Conservation (phyloP, 148 eudicot genomes). For the Rhododendron vialii region DNA sequence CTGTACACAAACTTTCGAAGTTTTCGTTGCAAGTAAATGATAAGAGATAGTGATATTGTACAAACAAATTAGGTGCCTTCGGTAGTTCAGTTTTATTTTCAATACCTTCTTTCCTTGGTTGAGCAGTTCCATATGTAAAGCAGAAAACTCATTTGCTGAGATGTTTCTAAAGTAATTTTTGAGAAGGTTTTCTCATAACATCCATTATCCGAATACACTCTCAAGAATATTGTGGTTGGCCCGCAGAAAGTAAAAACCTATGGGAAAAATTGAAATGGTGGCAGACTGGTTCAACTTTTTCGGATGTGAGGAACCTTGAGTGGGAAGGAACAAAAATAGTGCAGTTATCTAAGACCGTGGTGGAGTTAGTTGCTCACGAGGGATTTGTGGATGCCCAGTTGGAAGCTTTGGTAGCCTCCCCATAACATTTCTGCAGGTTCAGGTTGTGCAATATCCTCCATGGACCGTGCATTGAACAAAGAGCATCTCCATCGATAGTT, state of each 20-base stretch:
- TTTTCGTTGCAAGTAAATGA: neutral
- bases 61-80: neutral
- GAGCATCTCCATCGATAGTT: neutral
- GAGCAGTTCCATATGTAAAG: neutral
- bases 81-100: neutral
- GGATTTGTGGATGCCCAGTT: neutral
- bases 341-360: neutral
- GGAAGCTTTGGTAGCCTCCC: neutral
- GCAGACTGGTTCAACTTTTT: neutral
- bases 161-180: neutral
- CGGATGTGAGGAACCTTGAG: neutral
- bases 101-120: neutral
- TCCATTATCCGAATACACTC: neutral
- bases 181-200: neutral
- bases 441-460: neutral
- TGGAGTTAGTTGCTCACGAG: neutral
- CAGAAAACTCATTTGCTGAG: neutral
- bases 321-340: neutral
- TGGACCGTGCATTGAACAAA: neutral
- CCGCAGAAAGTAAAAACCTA: neutral
- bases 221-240: neutral
- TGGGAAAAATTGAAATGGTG: neutral
- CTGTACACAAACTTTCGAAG: neutral
- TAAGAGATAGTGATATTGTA: neutral
- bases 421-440: neutral